phyloP scores from a whole-genome alignment of 176 grass and related monocot genomes.

The Pontederia paniculata region DNA sequence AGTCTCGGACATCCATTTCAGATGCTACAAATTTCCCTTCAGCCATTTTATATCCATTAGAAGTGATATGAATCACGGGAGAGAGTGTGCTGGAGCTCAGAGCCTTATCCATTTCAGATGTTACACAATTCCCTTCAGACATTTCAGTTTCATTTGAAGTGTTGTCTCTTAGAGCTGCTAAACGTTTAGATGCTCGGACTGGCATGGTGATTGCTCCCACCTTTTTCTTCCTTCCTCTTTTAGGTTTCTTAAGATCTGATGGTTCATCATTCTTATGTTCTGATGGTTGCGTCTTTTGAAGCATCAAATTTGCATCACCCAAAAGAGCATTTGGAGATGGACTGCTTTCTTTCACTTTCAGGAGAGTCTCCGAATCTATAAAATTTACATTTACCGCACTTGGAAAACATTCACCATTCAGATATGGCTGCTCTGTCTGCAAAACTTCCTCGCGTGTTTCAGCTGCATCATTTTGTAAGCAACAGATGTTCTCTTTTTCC shows the following conservation, averaged over 20 bases:
- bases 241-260: not conserved
- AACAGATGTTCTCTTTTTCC: not conserved
- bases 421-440: not conserved
- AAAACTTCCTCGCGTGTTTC: not conserved
- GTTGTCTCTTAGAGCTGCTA: conserved; percentile 38
- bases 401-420: not conserved
- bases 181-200: conserved; percentile 39
- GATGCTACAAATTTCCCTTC: conserved; percentile 5
- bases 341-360: not conserved
- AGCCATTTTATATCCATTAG: no score
- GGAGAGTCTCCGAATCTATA: not conserved
- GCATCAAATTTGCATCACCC: conserved; percentile 9
- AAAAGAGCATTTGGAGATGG: not conserved
- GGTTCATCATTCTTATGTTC: conserved; percentile 25
- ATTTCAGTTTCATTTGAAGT: conserved; percentile 11
- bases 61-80: not conserved
- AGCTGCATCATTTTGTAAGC: not conserved
- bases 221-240: conserved; percentile 12
- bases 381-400: not conserved
- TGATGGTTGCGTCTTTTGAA: conserved; percentile 10
- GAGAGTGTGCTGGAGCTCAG: not conserved
- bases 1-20: no score
- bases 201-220: conserved; percentile 23
- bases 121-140: conserved; percentile 5
- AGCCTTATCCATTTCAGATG: not conserved